phyloP scores from a whole-genome alignment of 2,329 filamentous ascomycete species.

The Colletotrichum sp. region DNA sequence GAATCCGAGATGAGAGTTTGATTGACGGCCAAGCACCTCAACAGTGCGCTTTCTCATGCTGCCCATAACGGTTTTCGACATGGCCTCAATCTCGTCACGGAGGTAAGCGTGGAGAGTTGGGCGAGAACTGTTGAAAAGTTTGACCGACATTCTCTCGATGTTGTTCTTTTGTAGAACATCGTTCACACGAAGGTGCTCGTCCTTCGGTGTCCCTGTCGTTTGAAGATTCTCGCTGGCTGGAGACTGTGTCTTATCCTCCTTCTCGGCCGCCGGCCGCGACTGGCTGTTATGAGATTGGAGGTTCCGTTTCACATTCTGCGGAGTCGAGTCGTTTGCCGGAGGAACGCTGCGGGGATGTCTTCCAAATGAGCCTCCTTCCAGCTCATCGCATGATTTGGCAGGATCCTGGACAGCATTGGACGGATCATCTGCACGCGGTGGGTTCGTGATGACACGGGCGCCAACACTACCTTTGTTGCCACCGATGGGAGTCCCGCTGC shows the following conservation, averaged over 20 bases:
- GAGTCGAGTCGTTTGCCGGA: background rate
- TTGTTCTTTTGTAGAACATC: background rate
- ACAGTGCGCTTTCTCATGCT: background rate
- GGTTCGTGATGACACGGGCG: background rate
- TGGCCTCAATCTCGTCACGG: background rate
- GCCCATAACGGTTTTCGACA: background rate
- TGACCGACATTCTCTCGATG: background rate
- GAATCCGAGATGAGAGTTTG: background rate
- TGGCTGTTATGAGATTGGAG: background rate
- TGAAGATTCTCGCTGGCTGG: background rate
- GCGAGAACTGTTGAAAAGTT: background rate
- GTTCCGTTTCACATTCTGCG: background rate
- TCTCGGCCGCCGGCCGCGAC: background rate
- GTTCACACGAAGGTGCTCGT: background rate
- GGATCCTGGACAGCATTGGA: background rate
- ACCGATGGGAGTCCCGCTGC: background rate
- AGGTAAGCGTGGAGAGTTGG: background rate
- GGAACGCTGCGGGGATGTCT: background rate
- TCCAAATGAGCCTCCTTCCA: background rate
- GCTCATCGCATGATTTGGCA: background rate
- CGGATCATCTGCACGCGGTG: rapidly evolving
- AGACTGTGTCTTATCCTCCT: background rate
- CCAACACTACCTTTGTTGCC: background rate
- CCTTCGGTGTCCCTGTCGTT: background rate
- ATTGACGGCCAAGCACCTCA: background rate